phyloP scores from a whole-genome alignment of 352 stramenopile species.

The Globisporangium cystogenes region DNA sequence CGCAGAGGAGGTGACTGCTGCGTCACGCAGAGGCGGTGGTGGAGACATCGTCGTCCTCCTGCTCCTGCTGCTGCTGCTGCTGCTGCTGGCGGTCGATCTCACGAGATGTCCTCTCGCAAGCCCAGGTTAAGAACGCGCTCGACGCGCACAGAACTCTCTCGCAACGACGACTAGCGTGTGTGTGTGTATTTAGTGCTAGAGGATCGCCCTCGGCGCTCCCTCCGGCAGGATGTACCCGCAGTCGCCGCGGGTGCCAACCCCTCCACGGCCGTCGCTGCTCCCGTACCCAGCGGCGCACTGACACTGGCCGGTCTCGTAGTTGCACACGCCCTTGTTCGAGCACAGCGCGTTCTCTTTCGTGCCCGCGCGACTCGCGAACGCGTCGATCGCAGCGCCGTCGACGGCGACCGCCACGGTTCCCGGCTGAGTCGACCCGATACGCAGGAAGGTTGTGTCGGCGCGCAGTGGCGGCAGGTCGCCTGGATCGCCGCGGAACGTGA shows the following conservation, averaged over 20 bases:
- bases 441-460: conserved; percentile 29
- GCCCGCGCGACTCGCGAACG: conserved; percentile 43
- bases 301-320: conserved; percentile 49
- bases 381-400: conserved; percentile 30
- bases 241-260: conserved; percentile 46
- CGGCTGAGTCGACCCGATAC: conserved; percentile 5
- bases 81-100: too few relatives aligned
- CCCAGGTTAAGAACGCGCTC: too few relatives aligned
- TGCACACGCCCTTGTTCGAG: conserved; percentile 86
- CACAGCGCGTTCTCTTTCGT: conserved; percentile 89
- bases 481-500: conserved; percentile 49
- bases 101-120: too few relatives aligned
- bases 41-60: background rate
- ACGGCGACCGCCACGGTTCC: conserved; percentile 27
- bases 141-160: too few relatives aligned
- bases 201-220: background rate
- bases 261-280: conserved; percentile 59
- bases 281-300: conserved; percentile 41
- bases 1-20: background rate
- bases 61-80: too few relatives aligned
- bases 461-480: conserved; percentile 40
- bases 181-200: conserved; percentile 2
- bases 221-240: conserved; percentile 35
- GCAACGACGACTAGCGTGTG: too few relatives aligned
- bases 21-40: background rate